Evolutionary conservation across 1,284 basidiomycete species (phyloP), one percentile per base, ranked within the genome.

Genomic region (Cryptococcus neoformans): DNA sequence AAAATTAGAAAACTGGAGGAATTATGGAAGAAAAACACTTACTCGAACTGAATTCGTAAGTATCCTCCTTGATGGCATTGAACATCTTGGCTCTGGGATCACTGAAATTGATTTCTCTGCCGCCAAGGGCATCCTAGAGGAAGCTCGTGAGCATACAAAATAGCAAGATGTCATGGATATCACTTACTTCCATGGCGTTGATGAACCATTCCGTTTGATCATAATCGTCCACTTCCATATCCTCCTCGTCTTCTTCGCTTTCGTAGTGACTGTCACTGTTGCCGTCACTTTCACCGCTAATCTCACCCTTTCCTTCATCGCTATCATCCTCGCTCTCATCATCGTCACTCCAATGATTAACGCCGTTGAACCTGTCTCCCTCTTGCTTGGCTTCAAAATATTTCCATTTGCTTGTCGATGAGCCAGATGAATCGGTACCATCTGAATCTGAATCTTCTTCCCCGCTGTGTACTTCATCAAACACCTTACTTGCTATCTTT

Each of bases 171-270:
- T 1, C 16, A 17, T 35, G 17, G n/a, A 39, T 21, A 16, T 14
- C 28, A 74, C 79, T 57, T 62, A 87, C 89, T 67, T 88, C 74
- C 41, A 90, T 82, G 12, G 81, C 67, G n/a, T 80, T 80, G 48
- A 87, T 79, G 62, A 84, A 84, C 41, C 82, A 82, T 44, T 90
- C 86, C 57, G 89, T 85, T 34, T 82, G 70, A 47, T 87, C 85
- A 1, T 81, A 83, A 83, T 51, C 84, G 85, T 69, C 44, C 67
- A 63, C 44, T 73, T 75, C 63, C 28, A 66, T 64, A 12, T 62
- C 52, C 44, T 70, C 69, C 16, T 63, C 45, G 17, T 68, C 46
- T 40, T 49, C 69, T 17, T 64, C 48, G 12, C 67, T 44, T 48
- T 41, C 48, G 9, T 36, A 35, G 34, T 51, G 16, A 17, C 36